These are phyloP conservation scores for Phytophthora pseudosyringae DNA, from an alignment of 352 stramenopile genomes.

Conservation along the genomic window DNA sequence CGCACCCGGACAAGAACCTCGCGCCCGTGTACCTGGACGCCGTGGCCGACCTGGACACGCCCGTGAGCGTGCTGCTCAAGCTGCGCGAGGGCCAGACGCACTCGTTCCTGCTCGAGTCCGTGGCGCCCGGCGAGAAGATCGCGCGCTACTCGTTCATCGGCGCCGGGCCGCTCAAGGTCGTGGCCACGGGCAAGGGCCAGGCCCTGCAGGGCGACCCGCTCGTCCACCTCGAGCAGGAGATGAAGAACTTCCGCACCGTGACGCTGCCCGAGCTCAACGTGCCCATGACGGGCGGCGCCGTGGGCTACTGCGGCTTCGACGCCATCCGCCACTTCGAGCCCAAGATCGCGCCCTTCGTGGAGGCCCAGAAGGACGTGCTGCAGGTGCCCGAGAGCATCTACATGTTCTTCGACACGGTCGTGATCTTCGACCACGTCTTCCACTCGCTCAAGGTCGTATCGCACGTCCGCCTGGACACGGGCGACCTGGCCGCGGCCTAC, in stretches of 20 bases:
- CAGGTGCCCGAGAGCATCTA: constrained; percentile 90
- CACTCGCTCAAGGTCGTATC: constrained; percentile 91
- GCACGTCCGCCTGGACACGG: constrained; percentile 77
- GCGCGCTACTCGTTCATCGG: constrained; percentile 92
- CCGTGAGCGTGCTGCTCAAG: constrained; percentile 90
- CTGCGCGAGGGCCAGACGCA: constrained; percentile 78
- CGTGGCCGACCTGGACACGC: constrained; percentile 87
- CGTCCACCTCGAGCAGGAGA: constrained; percentile 78
- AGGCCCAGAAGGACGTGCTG: constrained; percentile 78
- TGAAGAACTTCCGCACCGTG: constrained; percentile 75
- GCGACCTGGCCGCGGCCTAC: constrained; percentile 70
- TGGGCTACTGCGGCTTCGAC: constrained; percentile 91
- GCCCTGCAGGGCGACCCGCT: constrained; percentile 76
- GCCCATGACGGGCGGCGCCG: constrained; percentile 87
- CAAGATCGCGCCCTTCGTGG: constrained; percentile 79
- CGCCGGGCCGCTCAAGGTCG: constrained; percentile 78
- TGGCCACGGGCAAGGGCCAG: constrained; percentile 69
- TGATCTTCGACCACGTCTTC: constrained; percentile 92
- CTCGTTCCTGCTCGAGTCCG: constrained; percentile 89
- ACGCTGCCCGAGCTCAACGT: constrained; percentile 75
- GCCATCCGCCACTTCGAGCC: constrained; percentile 90
- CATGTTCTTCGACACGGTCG: constrained; percentile 91
- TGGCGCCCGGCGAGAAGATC: constrained; percentile 87
- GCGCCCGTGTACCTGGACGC: constrained; percentile 86
- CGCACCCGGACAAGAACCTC: constrained; percentile 86